Base-by-base conservation (phyloP, 225 moss, liverwort and hornwort genomes). In the Climacium dendroides region DNA sequence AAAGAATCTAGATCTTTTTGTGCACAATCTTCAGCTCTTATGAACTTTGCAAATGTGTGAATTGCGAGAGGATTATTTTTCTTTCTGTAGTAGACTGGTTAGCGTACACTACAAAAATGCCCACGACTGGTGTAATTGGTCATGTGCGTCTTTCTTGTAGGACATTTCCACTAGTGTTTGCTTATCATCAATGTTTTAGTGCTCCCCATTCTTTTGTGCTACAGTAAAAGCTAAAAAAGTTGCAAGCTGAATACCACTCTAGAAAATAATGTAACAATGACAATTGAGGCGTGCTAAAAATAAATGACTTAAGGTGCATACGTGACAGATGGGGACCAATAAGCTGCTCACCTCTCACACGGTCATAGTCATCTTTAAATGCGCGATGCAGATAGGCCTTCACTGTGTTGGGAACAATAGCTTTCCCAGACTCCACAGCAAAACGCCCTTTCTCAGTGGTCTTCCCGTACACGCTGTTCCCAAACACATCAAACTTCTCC, bases 401-500 rank as follows among this genome's bases (percentile, higher is more conserved):
- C 64, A 94, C 90, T 20, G 87, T 29, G 45, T 90, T 89, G 65
- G 94, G 93, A 62, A 80, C 83, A 50, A 94, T 92, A 15, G 88
- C 70, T 88, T 92, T 92, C 28, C 94, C 94, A 48, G 90, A 89
- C 83, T 92, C 91, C 2, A 94, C 41, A 39, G 94, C 94, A 59
- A 93, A 92, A 5, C 93, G 90, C 15, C 94, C 94, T 62, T 93
- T 93, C 29, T 90, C 91, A 2, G 93, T 93, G 35, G 89, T 93
- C 89, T 93, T 93, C 73, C 91, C 92, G 34, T 88, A 90, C 9
- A 94, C 63, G 28, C 90, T 93, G 84, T 90, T 90, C 8, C 94
- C 94, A 35, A 94, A 94, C 71, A 94, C 93, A 47, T 94, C 94
- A 45, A 94, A 93, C 88, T 89, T 93, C 86, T 94, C 92, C 87